A percentile compares a stretch with the other conserved stretches of the same genome.
These are phyloP conservation scores for Botryosphaeria dothidea DNA, from an alignment of 2,329 filamentous ascomycete species.

Conservation along the genomic window DNA sequence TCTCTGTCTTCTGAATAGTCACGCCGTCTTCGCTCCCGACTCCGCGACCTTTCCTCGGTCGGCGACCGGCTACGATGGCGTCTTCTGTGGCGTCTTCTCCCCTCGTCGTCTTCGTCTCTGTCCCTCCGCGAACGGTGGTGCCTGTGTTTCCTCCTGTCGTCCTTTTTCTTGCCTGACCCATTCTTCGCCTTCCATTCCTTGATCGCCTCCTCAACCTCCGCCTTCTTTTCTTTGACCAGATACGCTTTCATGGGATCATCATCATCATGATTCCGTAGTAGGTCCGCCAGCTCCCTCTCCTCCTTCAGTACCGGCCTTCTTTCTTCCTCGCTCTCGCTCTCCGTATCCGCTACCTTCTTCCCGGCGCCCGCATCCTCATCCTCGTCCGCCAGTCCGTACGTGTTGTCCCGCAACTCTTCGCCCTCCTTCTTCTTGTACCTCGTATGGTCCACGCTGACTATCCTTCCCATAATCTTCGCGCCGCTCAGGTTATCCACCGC, in stretches of 20 bases:
- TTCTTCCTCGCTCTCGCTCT: slow-evolving; percentile 41
- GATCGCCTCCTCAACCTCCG: slow-evolving; percentile 75
- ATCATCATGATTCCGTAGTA: slow-evolving; percentile 82
- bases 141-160: slow-evolving; percentile 3
- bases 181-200: slow-evolving; percentile 51
- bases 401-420: slow-evolving; percentile 31
- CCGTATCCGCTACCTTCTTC: slow-evolving; percentile 46
- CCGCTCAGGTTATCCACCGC: slow-evolving; percentile 96
- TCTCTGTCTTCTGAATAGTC: not conserved
- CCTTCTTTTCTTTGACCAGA: slow-evolving; percentile 86
- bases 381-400: slow-evolving; percentile 33
- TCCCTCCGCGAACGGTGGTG: slow-evolving; percentile 14
- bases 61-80: slow-evolving; percentile 6
- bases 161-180: slow-evolving; percentile 30
- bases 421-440: slow-evolving; percentile 88
- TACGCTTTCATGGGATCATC: slow-evolving; percentile 98
- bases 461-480: slow-evolving; percentile 75
- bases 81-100: not conserved
- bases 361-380: slow-evolving; percentile 59
- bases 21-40: slow-evolving; percentile 1
- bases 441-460: slow-evolving; percentile 88
- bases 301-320: slow-evolving; percentile 71
- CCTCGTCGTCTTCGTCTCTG: slow-evolving; percentile 1
- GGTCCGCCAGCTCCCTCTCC: slow-evolving; percentile 73
- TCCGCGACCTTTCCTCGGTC: slow-evolving; percentile 7